A percentile compares a stretch with the other conserved stretches of the same genome.
These are phyloP conservation scores for Bonia amplexicaulis DNA, from an alignment of 176 grass and related monocot species.

Conservation along the genomic window DNA sequence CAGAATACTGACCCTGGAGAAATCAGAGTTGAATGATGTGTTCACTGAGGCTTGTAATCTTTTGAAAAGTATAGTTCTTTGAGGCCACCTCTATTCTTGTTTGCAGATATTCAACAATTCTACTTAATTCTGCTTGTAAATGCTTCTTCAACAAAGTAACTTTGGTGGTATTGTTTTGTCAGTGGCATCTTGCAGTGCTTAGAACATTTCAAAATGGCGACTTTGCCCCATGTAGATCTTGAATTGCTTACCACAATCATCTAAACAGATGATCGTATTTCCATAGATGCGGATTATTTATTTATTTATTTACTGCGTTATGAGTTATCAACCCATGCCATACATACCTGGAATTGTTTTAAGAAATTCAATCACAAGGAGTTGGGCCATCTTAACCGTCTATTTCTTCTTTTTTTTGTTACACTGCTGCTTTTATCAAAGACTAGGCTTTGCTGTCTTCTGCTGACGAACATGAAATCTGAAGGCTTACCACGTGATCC, in stretches of 20 bases:
- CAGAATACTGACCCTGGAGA: constrained; percentile 30
- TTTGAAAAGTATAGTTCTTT: neutral
- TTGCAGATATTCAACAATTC: neutral
- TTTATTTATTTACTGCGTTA: neutral
- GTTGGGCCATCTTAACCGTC: no score
- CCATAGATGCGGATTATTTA: neutral
- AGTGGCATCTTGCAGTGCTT: neutral
- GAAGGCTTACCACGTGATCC: no score
- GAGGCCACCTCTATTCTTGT: neutral
- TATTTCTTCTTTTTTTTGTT: no score
- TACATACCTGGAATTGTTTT: neutral
- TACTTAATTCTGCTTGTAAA: neutral
- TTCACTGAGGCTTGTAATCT: neutral
- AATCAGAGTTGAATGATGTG: constrained; percentile 13
- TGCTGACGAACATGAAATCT: no score
- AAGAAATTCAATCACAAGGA: neutral
- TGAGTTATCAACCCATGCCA: neutral
- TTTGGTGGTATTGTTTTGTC: neutral
- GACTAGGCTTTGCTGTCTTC: no score
- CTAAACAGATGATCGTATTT: neutral
- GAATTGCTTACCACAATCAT: neutral
- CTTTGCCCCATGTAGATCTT: neutral
- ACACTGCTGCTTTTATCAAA: no score
- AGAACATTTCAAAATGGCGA: neutral
- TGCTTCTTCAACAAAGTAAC: neutral